A percentile compares a stretch with the other conserved stretches of the same genome.
Conservation (phyloP, 2,329 filamentous ascomycete genomes). For the Aureobasidium lini region DNA sequence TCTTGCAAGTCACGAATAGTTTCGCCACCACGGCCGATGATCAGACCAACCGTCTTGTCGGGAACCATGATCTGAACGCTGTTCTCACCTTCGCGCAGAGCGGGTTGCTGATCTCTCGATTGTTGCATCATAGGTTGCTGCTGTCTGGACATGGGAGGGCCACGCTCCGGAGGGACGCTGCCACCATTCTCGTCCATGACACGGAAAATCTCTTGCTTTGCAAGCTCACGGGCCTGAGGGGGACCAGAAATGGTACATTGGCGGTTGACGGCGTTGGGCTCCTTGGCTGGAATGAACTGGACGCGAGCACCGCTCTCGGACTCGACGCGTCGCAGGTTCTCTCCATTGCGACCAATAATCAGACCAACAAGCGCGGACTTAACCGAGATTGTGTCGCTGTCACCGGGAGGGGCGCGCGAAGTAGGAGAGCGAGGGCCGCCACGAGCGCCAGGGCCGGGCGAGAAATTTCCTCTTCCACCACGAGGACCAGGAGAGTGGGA, state of each 20-base stretch:
- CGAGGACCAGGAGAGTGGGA: constrained; percentile 62
- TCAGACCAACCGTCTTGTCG: constrained; percentile 83
- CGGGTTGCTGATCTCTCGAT: constrained; percentile 24
- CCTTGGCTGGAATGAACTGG: constrained; percentile 74
- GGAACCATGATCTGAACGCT: constrained; percentile 91
- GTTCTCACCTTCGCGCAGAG: constrained; percentile 70
- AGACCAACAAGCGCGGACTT: constrained; percentile 81
- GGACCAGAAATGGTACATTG: constrained; percentile 81
- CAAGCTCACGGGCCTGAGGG: constrained; percentile 63
- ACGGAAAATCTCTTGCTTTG: constrained; percentile 73
- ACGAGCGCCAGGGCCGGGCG: constrained; percentile 18
- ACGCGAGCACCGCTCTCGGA: constrained; percentile 74
- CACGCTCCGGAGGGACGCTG: constrained; percentile 11
- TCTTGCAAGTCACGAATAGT: constrained; percentile 91
- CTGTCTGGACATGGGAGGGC: neutral
- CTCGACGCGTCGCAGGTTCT: constrained; percentile 81
- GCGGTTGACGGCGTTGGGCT: constrained; percentile 62
- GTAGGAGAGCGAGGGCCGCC: constrained; percentile 29
- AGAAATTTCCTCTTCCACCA: constrained; percentile 30
- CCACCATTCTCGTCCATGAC: constrained; percentile 78
- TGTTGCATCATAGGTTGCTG: constrained; percentile 7
- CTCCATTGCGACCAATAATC: constrained; percentile 84
- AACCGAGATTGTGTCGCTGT: constrained; percentile 78
- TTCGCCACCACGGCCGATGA: constrained; percentile 88
- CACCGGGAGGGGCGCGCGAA: constrained; percentile 49